Evolutionary conservation across 2,329 filamentous ascomycete genomes (phyloP), one percentile per base, ranked within the genome.

Genomic region (Venturia aucupariae): DNA sequence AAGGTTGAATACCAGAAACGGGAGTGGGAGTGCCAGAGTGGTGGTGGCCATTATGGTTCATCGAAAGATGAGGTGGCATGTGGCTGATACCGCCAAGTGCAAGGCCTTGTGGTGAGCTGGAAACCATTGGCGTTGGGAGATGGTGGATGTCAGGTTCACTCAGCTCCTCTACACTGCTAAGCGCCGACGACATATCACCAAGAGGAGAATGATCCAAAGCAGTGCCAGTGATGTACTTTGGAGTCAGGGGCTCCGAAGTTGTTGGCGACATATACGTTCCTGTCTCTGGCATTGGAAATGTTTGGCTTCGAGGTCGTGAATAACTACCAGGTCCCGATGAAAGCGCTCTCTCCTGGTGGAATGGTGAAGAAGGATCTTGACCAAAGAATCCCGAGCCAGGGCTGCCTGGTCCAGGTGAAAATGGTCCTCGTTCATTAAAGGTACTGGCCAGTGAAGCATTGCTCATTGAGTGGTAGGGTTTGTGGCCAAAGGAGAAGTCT

Each of bases 251-350:
- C 57, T 86, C 84, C n/a, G 80, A 78, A 1, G 80, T 75, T 41
- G 78, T 71, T 32, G 80, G 78, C 42, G 80, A 79, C 67, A 83
- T 79, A 69, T 82, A 82, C 22, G 67, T 41, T 22, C 41, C 30
- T 4, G 41, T 17, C 15, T 65, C 64, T 24, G 72, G 66, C 55
- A 87, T 86, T 0, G 92, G 90, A 67, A 96, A 92, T 0, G 91
- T 96, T 74, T 95, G 91, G 73, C 90, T 94, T 71, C 91, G 83
- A n/a, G 90, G 90, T 64, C 90, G 30, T 10, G 22, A 42, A 30
- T 22, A 30, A 32, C 24, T 46, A n/a, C 32, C 19, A n/a, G 24
- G 63, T 15, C 32, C 42, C 1, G 55, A 44, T 4, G 35, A 42
- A 19, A 42, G 17, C 24, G 30, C 11, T 24, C 24, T 32, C 11